Percentiles rank a stretch among this genome's conserved stretches.
phyloP scores from a whole-genome alignment of 2,329 filamentous ascomycete species.

The Lachnellula suecica region DNA sequence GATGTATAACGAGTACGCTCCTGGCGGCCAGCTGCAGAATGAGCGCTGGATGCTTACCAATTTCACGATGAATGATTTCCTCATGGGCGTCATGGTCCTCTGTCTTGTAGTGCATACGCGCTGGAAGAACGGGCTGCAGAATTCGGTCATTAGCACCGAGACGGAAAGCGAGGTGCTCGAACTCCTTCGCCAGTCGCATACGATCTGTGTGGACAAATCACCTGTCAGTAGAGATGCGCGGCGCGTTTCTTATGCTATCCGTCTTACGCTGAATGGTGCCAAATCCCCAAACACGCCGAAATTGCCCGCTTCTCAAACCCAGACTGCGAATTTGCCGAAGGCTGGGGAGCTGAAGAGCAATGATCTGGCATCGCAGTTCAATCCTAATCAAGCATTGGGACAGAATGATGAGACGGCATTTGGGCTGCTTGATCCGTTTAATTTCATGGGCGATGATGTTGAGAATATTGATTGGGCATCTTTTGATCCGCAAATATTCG shows the following conservation, averaged over 20 bases:
- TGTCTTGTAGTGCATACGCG: constrained; percentile 23
- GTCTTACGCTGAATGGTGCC: constrained; percentile 13
- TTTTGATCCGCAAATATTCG: constrained; percentile 1
- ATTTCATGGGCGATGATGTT: constrained; percentile 20
- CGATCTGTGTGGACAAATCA: constrained; percentile 15
- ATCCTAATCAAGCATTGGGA: constrained; percentile 3
- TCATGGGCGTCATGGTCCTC: constrained; percentile 27
- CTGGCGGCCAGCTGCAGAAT: constrained; percentile 24
- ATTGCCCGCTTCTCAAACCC: neutral
- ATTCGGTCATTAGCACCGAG: neutral
- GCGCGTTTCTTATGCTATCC: constrained; percentile 18
- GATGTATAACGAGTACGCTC: constrained; percentile 26
- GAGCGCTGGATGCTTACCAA: constrained; percentile 29
- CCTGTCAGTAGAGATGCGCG: constrained; percentile 13
- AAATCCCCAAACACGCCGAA: neutral
- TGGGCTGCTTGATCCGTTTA: constrained; percentile 22
- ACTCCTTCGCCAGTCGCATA: constrained; percentile 3
- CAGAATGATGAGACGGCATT: constrained; percentile 10
- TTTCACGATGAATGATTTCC: constrained; percentile 30
- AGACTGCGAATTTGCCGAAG: neutral
- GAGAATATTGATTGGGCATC: constrained; percentile 24
- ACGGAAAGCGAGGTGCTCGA: constrained; percentile 2
- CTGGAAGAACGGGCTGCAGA: constrained; percentile 6
- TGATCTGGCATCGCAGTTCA: neutral
- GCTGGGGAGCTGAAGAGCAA: neutral